Base-by-base conservation (phyloP, 345 rosid species). In the Salix viminalis region DNA sequence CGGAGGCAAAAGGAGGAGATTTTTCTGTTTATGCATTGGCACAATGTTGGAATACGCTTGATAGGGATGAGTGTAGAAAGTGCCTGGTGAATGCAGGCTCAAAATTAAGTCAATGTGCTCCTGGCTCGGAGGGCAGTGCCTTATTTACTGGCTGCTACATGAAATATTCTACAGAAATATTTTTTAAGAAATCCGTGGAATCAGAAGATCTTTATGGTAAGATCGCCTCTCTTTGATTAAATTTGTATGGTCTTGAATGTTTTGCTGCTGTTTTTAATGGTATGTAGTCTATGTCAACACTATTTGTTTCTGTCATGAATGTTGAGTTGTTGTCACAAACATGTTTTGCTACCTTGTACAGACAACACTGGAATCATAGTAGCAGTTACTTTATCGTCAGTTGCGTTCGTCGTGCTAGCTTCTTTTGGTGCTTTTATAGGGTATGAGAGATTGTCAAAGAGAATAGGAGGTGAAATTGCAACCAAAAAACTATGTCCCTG, bases 1-100 rank as follows among this genome's bases (percentile, higher is more conserved):
- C 62, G 2, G 89, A 72, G 30, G 54, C 23, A 8, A 65, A 48
- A 26, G 41, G 71, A 52, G 91, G 85, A 13, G 44, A 28, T 32
- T 19, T 77, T 1, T 67, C 82, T 3, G 84, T 84, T 24, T 91
- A 87, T 32, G 91, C 88, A 0, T 67, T 91, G 85, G 91, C 90
- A 19, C 98, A 94, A 80, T 94, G 98, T 72, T 91, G 94, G 94
- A 74, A 84, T 13, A 85, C 88, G 8, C 72, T 89, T 65, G 80
- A 77, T 23, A 44, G 72, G 56, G 71, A 79, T 1, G 84, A 82
- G 5, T 94, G 98, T 46, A 74, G 85, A 70, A 78, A 76, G 5
- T 94, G 98, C 77, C 79, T 92, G 76, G 73, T 68, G 0, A 70
- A 46, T 30, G 97, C 97, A 1, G 73, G 79, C 5, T 74, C 85